Conservation (phyloP, 2,329 filamentous ascomycete species). For the Aureobasidium sp. region DNA sequence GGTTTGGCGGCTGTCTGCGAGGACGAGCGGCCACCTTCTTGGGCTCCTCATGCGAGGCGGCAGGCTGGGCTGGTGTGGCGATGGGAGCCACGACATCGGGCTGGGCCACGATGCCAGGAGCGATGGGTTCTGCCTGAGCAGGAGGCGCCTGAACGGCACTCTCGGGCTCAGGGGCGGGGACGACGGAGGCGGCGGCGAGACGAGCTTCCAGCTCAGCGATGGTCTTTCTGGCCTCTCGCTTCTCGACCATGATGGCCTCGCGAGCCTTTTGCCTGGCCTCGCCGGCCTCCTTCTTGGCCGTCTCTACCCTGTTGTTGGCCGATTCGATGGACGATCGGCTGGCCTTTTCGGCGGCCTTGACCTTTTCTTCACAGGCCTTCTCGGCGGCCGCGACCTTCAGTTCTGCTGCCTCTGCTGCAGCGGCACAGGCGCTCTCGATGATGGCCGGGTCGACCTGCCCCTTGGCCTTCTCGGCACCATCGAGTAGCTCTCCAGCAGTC, state of each 20-base stretch:
- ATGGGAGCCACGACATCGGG: no score
- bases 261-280: no score
- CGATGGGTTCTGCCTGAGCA: no score
- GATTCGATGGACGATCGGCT: no score
- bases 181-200: neutral
- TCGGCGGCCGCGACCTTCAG: neutral
- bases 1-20: neutral
- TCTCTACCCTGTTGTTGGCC: neutral
- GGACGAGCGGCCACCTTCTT: no score
- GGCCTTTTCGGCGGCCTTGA: slow-evolving; percentile 5
- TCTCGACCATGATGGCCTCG: neutral
- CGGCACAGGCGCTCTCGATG: neutral
- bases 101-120: no score
- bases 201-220: neutral
- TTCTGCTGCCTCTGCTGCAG: neutral
- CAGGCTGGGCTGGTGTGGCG: no score
- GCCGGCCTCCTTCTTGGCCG: neutral
- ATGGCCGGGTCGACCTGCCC: neutral
- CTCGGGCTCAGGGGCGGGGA: neutral
- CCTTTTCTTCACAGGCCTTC: neutral
- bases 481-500: neutral
- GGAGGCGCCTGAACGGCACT: no score
- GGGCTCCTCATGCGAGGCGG: no score
- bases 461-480: neutral
- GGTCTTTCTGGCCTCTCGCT: neutral